Evolutionary conservation across 495 filamentous ascomycete genomes (phyloP).

Genomic region (Daldinia loculata): DNA sequence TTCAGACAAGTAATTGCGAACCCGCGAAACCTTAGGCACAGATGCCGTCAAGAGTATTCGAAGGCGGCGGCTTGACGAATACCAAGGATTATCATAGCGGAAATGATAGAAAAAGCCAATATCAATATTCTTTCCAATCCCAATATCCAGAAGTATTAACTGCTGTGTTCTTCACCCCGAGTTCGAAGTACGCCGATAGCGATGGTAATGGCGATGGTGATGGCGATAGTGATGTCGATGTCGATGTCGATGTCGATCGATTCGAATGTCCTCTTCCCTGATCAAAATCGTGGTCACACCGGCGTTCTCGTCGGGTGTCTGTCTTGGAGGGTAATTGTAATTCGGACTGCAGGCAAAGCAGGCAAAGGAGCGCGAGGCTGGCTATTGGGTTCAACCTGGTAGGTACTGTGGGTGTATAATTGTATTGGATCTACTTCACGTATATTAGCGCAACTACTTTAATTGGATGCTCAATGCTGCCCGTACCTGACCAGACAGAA

Average conservation of each 20-base stretch:
- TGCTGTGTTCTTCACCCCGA: neutral
- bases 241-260: constrained; percentile 4
- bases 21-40: constrained; percentile 22
- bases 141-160: constrained; percentile 12
- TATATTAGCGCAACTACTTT: neutral
- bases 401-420: neutral
- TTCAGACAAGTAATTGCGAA: constrained; percentile 22
- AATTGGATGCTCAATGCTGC: constrained; percentile 12
- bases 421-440: constrained; percentile 19
- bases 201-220: neutral
- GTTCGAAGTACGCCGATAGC: neutral
- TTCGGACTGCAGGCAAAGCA: neutral
- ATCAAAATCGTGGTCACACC: constrained; percentile 17
- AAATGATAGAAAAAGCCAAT: too few relatives aligned
- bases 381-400: constrained; percentile 13
- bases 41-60: neutral
- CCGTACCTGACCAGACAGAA: constrained; percentile 4
- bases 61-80: constrained; percentile 15
- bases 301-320: constrained; percentile 19
- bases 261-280: constrained; percentile 1
- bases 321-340: constrained; percentile 16
- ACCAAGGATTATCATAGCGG: constrained; percentile 16
- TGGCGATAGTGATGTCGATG: neutral
- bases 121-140: neutral
- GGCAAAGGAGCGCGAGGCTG: constrained; percentile 7